Evolutionary conservation across 208 protist species (phyloP).

Genomic region (Ichthyophonus hoferi): DNA sequence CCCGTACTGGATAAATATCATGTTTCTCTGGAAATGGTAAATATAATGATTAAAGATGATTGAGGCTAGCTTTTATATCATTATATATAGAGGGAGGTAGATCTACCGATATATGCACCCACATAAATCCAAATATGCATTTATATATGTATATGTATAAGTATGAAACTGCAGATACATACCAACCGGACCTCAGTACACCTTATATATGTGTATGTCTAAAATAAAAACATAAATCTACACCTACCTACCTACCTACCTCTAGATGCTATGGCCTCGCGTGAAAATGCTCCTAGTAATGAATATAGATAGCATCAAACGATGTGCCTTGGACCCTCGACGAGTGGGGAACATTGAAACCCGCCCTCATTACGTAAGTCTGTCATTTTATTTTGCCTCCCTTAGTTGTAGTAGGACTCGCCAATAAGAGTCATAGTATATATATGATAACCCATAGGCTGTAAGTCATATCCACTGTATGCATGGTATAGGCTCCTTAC

Average conservation of each 20-base stretch:
- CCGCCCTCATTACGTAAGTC: constrained; percentile 19
- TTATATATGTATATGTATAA: not conserved
- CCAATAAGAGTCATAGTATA: no score
- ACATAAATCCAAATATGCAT: not conserved
- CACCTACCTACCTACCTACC: not conserved
- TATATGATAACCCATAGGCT: no score
- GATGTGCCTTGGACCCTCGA: not conserved
- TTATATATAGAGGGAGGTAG: not conserved
- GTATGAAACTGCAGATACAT: not conserved
- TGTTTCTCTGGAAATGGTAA: constrained; percentile 13
- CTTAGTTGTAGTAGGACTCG: no score
- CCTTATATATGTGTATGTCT: no score
- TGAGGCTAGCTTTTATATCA: not conserved
- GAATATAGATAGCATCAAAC: constrained; percentile 5
- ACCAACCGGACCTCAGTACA: no score
- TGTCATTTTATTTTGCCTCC: no score
- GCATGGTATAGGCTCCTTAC: no score
- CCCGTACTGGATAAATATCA: constrained; percentile 32
- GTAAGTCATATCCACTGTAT: no score
- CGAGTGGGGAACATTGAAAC: constrained; percentile 17
- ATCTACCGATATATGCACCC: not conserved
- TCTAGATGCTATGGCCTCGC: constrained; percentile 10
- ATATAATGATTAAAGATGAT: no score
- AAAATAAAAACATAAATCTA: no score
- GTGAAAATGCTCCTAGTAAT: constrained; percentile 14